phyloP scores from a whole-genome alignment of 495 filamentous ascomycete species.

The Bacidia gigantensis region DNA sequence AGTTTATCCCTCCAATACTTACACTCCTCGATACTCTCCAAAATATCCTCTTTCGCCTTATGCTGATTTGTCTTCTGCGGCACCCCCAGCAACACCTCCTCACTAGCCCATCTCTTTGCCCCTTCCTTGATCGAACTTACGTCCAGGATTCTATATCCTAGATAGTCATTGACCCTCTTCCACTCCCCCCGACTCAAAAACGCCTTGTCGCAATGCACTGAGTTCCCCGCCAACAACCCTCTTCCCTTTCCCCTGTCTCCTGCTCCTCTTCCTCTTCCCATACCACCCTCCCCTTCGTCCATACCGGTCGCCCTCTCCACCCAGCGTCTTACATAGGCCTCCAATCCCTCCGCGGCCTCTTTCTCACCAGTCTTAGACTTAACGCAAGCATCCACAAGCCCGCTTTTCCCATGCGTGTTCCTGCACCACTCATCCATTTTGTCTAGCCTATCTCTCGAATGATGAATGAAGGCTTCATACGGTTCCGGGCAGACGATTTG shows the following conservation, averaged over 20 bases:
- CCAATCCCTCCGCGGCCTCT: slow-evolving; percentile 55
- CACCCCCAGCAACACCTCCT: slow-evolving; percentile 39
- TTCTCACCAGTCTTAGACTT: slow-evolving; percentile 57
- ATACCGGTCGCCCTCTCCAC: slow-evolving; percentile 49
- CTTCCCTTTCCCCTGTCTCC: too few species aligned
- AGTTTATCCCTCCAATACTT: slow-evolving; percentile 58
- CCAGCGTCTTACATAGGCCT: slow-evolving; percentile 61
- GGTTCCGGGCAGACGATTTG: slow-evolving; percentile 51
- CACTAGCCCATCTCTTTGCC: slow-evolving; percentile 62
- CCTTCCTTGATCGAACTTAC: slow-evolving; percentile 87
- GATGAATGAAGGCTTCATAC: slow-evolving; percentile 75
- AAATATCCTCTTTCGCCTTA: slow-evolving; percentile 75
- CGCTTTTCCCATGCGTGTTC: slow-evolving; percentile 50
- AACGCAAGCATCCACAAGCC: slow-evolving; percentile 65
- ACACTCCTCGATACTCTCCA: slow-evolving; percentile 90
- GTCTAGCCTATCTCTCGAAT: slow-evolving; percentile 53
- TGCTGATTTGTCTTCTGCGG: slow-evolving; percentile 67
- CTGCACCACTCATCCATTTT: slow-evolving; percentile 64
- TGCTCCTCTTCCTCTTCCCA: too few species aligned
- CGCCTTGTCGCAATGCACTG: slow-evolving; percentile 74
- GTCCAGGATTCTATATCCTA: slow-evolving; percentile 85
- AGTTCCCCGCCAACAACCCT: slow-evolving; percentile 79
- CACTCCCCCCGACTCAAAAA: slow-evolving; percentile 70
- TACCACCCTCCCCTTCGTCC: too few species aligned
- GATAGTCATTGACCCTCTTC: slow-evolving; percentile 50